A percentile compares a stretch with the other conserved stretches of the same genome.
These are phyloP conservation scores for barrel medic (Medicago truncatula) DNA, from an alignment of 306 rosid species.

Conservation along the genomic window MtrunA17r5.0-ANR NC_053048.1:50520501-50521000, in stretches of 20 bases:
- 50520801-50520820: background rate
- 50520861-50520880: slow-evolving; percentile 7
- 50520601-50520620: slow-evolving; percentile 9
- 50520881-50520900: background rate
- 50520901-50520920: slow-evolving; percentile 16
- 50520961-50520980: no score
- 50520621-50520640: slow-evolving; percentile 39
- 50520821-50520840: background rate
- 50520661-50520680: slow-evolving; percentile 6
- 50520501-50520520: slow-evolving; percentile 12
- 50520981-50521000: no score
- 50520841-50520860: background rate
- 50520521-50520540: slow-evolving; percentile 33
- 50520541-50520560: slow-evolving; percentile 26
- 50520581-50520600: background rate
- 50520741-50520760: background rate
- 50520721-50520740: background rate
- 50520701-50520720: background rate
- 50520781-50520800: background rate
- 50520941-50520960: background rate
- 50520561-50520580: background rate
- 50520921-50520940: background rate
- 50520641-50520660: slow-evolving; percentile 1
- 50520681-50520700: background rate
- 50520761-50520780: background rate